Percentiles rank a stretch among this genome's conserved stretches.
Evolutionary conservation across 495 filamentous ascomycete genomes (phyloP).

Genomic region (Tuber indicum): DNA sequence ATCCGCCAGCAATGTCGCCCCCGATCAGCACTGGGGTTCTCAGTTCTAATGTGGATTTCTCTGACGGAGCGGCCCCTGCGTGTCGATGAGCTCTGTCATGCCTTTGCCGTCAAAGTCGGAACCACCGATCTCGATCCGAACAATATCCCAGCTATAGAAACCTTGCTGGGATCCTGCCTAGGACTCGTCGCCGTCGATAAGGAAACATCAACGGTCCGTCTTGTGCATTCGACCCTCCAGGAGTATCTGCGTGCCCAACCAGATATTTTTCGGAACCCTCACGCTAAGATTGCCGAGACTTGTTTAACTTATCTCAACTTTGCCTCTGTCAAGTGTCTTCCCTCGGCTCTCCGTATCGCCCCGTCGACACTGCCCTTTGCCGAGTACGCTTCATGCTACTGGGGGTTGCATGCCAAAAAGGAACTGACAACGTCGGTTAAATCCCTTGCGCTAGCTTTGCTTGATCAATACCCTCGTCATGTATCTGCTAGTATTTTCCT

Average conservation of each 20-base stretch:
- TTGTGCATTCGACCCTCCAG: constrained; percentile 3
- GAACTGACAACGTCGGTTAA: not conserved
- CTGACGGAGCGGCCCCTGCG: constrained; percentile 3
- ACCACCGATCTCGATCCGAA: constrained; percentile 9
- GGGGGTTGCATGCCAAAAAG: not conserved
- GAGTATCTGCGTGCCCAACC: constrained; percentile 7
- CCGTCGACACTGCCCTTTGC: not conserved
- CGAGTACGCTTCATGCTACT: not conserved
- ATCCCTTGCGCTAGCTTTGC: not conserved
- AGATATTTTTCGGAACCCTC: not conserved
- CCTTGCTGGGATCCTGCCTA: not conserved
- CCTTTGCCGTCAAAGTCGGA: constrained; percentile 9
- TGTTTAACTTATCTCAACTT: constrained; percentile 12
- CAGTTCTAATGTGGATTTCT: constrained; percentile 12
- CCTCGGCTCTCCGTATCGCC: not conserved
- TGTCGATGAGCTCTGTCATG: constrained; percentile 9
- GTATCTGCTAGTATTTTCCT: not conserved
- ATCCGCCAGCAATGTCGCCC: not conserved
- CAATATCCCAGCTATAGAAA: constrained; percentile 4
- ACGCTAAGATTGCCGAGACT: not conserved
- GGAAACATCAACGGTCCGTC: not conserved
- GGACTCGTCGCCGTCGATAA: constrained; percentile 10
- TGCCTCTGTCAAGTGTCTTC: not conserved
- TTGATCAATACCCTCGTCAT: not conserved
- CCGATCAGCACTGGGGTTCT: constrained; percentile 5